A percentile compares a stretch with the other conserved stretches of the same genome.
These are phyloP conservation scores for Fusarium fracticaudum DNA, from an alignment of 2,329 filamentous ascomycete genomes.

Conservation along the genomic window DNA sequence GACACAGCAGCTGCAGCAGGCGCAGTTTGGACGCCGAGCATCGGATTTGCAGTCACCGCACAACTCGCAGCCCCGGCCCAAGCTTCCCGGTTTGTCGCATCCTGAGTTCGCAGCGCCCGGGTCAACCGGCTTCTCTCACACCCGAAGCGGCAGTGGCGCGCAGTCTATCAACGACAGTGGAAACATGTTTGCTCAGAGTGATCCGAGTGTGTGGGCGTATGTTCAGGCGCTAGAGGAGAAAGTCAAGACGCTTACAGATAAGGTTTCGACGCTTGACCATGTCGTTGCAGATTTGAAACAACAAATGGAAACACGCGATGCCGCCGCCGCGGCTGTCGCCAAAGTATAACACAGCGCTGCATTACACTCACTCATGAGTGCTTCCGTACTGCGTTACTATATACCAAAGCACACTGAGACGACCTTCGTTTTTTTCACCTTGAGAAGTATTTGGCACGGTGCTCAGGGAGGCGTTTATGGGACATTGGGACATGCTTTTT, in stretches of 20 bases:
- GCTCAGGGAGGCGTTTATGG: constrained; percentile 44
- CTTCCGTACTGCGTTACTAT: constrained; percentile 25
- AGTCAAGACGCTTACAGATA: constrained; percentile 50
- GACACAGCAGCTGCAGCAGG: constrained; percentile 72
- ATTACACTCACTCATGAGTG: background rate
- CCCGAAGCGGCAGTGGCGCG: constrained; percentile 57
- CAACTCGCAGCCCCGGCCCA: constrained; percentile 52
- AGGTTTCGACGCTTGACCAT: constrained; percentile 47
- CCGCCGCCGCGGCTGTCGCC: constrained; percentile 29
- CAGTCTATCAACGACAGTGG: constrained; percentile 68
- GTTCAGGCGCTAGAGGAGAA: constrained; percentile 74
- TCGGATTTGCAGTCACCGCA: constrained; percentile 67
- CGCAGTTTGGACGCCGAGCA: constrained; percentile 64
- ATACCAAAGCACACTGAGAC: constrained; percentile 40
- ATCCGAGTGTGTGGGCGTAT: constrained; percentile 76
- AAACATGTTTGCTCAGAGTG: constrained; percentile 71
- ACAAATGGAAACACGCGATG: constrained; percentile 47
- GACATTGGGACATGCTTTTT: constrained; percentile 35
- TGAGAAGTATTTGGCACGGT: constrained; percentile 42
- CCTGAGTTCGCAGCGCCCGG: constrained; percentile 47
- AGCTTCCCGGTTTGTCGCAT: constrained; percentile 51
- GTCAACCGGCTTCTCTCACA: constrained; percentile 46
- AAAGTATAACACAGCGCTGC: constrained; percentile 32
- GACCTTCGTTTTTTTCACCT: constrained; percentile 32
- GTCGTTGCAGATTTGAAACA: constrained; percentile 49